Conservation (phyloP, 148 eudicot species). For the Nepenthes gracilis region DNA sequence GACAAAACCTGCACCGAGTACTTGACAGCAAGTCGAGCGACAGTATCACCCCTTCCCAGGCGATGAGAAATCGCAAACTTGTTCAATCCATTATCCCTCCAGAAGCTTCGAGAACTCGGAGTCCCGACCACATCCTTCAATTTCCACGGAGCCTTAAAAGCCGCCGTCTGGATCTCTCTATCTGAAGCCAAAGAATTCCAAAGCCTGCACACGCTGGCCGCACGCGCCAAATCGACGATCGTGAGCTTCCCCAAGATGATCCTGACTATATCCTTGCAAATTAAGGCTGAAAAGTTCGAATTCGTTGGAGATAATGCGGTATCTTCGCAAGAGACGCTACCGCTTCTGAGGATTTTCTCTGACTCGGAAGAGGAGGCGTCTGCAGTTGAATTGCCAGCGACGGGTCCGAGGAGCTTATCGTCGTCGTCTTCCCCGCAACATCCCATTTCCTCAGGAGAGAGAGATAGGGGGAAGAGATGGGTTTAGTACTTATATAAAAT, state of each 20-base stretch:
- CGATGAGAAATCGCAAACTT: slow-evolving; percentile 84
- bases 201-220: slow-evolving; percentile 62
- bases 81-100: slow-evolving; percentile 55
- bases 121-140: slow-evolving; percentile 52
- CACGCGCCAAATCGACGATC: slow-evolving; percentile 51
- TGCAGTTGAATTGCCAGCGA: background rate
- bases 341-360: background rate
- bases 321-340: background rate
- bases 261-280: slow-evolving; percentile 48
- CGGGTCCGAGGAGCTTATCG: slow-evolving; percentile 7
- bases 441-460: no score
- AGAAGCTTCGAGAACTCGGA: slow-evolving; percentile 73
- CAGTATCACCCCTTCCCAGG: slow-evolving; percentile 42
- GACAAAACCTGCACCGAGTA: slow-evolving; percentile 71
- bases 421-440: no score
- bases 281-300: slow-evolving; percentile 38
- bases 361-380: background rate
- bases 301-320: slow-evolving; percentile 41
- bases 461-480: no score
- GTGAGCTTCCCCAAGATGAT: slow-evolving; percentile 59
- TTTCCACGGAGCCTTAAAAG: slow-evolving; percentile 71
- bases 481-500: no score
- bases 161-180: slow-evolving; percentile 42
- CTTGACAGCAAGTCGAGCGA: slow-evolving; percentile 82
- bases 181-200: slow-evolving; percentile 76